Percentiles rank a stretch among this genome's conserved stretches.
Conservation (phyloP, 257 asterid genomes). For the Jaltomata sinuosa region DNA sequence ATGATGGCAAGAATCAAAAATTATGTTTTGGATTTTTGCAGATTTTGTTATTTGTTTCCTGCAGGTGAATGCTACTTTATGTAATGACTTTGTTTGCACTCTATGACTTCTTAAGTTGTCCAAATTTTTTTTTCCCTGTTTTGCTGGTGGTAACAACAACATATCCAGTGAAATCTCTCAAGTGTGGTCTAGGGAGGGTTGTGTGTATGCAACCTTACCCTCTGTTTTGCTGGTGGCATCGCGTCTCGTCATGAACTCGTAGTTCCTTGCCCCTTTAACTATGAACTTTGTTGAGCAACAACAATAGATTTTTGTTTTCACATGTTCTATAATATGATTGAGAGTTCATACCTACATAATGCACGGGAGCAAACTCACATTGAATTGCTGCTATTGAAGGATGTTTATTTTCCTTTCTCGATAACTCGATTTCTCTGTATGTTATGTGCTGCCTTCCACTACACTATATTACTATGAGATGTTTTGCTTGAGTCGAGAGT, state of each 20-base stretch:
- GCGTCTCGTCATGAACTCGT: background rate
- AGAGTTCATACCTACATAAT: too few species aligned
- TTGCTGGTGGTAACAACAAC: background rate
- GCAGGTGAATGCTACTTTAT: background rate
- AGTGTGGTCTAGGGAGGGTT: background rate
- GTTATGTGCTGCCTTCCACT: too few species aligned
- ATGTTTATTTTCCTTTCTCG: background rate
- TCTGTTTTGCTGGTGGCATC: background rate
- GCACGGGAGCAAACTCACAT: background rate
- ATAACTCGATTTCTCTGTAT: too few species aligned
- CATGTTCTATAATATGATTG: too few species aligned
- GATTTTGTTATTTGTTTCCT: background rate
- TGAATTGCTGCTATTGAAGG: background rate
- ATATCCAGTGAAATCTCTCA: background rate
- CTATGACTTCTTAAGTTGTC: background rate
- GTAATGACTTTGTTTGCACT: background rate
- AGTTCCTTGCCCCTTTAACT: background rate
- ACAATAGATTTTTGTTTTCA: too few species aligned
- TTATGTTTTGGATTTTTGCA: background rate
- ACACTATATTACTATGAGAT: too few species aligned
- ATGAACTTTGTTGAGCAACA: background rate
- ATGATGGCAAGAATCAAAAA: background rate
- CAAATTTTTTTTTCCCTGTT: background rate
- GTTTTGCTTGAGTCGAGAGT: too few species aligned
- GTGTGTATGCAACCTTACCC: background rate